phyloP scores from a whole-genome alignment of 2,329 filamentous ascomycete species.

The Fusarium bulbicola region DNA sequence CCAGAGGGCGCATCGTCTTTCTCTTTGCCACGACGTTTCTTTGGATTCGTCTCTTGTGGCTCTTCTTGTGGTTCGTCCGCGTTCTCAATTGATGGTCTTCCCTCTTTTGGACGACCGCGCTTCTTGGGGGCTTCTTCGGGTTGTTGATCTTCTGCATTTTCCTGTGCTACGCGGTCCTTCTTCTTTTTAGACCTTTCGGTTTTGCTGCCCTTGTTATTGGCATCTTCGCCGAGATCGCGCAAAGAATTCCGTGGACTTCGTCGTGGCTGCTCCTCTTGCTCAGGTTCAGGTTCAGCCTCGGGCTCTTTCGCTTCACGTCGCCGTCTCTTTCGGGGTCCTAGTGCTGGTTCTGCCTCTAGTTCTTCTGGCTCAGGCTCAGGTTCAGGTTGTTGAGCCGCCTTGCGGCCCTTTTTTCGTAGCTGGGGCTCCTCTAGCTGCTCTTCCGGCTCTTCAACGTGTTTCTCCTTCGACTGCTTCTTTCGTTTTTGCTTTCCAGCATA shows the following conservation, averaged over 20 bases:
- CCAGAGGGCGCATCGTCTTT: slow-evolving; percentile 31
- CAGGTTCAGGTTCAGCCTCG: not conserved
- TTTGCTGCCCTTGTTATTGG: slow-evolving; percentile 31
- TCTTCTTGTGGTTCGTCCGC: not conserved
- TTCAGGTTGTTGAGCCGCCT: slow-evolving; percentile 4
- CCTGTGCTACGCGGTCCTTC: slow-evolving; percentile 3
- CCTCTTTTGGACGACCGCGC: slow-evolving; percentile 18
- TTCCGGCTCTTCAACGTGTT: slow-evolving; percentile 9
- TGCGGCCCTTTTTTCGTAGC: slow-evolving; percentile 25
- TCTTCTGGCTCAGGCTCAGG: slow-evolving; percentile 27
- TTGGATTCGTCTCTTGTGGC: slow-evolving; percentile 3
- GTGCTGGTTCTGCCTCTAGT: not conserved
- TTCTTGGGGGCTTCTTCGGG: slow-evolving; percentile 22
- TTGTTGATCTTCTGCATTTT: slow-evolving; percentile 12
- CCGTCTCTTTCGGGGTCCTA: slow-evolving; percentile 23
- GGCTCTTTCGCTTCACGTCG: slow-evolving; percentile 5
- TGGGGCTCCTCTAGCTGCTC: slow-evolving; percentile 11
- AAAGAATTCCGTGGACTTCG: slow-evolving; percentile 34
- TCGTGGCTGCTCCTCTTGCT: slow-evolving; percentile 13
- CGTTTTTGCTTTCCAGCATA: slow-evolving; percentile 26
- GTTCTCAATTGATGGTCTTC: slow-evolving; percentile 1
- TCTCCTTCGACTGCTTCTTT: slow-evolving; percentile 20
- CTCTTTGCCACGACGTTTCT: slow-evolving; percentile 29
- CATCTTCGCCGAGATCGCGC: slow-evolving; percentile 13
- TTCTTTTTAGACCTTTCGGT: slow-evolving; percentile 16